Conservation (phyloP, 2,329 filamentous ascomycete genomes). For the Pseudogymnoascus sp. region DNA sequence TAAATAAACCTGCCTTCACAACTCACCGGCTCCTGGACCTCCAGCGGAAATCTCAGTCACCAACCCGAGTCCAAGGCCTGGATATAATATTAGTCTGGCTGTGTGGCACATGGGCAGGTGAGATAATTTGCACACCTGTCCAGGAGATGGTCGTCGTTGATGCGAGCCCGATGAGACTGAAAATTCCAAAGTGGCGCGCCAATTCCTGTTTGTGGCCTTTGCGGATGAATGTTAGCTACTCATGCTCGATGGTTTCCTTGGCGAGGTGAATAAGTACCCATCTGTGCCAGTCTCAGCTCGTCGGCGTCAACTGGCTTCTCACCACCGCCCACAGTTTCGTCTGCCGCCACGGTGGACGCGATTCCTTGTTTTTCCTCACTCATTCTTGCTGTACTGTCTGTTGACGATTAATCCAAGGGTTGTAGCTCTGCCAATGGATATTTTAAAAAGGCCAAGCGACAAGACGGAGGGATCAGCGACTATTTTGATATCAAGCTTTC, state of each 20-base stretch:
- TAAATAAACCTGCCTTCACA: neutral
- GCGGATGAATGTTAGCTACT: constrained; percentile 12
- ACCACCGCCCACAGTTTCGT: neutral
- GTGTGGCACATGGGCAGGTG: neutral
- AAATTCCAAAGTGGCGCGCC: constrained; percentile 38
- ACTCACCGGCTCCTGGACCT: constrained; percentile 34
- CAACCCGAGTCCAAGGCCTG: constrained; percentile 35
- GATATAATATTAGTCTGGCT: neutral
- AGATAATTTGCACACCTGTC: constrained; percentile 23
- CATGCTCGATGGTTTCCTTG: neutral
- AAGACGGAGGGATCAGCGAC: neutral
- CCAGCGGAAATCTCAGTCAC: constrained; percentile 40
- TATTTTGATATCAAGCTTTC: constrained; percentile 4
- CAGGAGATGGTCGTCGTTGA: constrained; percentile 43
- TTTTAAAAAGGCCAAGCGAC: neutral
- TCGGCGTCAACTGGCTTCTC: constrained; percentile 27
- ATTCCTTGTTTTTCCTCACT: neutral
- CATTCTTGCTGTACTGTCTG: neutral
- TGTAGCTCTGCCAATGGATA: neutral
- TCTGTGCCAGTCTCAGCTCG: constrained; percentile 36
- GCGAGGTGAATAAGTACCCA: constrained; percentile 28
- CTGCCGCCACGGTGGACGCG: neutral
- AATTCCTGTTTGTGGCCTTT: constrained; percentile 41
- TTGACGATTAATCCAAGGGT: neutral
- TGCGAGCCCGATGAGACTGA: constrained; percentile 40